Evolutionary conservation across 768 basidiomycete genomes (phyloP).

Genomic region (Amanita inopinata): DNA sequence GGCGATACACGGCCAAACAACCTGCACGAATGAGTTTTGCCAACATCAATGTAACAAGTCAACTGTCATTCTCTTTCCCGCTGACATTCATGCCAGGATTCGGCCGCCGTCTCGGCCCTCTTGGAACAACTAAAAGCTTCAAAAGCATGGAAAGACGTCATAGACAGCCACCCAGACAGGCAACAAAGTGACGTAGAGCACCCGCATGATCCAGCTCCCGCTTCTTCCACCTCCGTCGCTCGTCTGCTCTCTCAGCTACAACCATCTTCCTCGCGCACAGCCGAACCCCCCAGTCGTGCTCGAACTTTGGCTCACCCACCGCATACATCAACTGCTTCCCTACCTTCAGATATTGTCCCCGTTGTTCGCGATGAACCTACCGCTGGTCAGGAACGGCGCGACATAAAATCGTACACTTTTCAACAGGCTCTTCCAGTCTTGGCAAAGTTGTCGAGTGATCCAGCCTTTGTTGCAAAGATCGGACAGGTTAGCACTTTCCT

Average conservation of each 20-base stretch:
- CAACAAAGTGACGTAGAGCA: conserved; percentile 10
- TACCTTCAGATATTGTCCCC: background rate
- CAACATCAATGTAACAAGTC: conserved; percentile 44
- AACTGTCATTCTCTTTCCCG: conserved; percentile 8
- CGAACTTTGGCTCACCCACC: background rate
- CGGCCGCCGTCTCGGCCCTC: conserved; percentile 55
- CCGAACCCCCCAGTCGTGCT: no score
- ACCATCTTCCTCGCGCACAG: background rate
- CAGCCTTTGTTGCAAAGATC: conserved; percentile 38
- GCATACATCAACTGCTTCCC: background rate
- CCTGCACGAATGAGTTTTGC: conserved; percentile 38
- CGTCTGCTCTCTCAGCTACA: conserved; percentile 55
- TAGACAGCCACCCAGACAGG: background rate
- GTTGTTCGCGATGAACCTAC: background rate
- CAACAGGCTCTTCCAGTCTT: conserved; percentile 62
- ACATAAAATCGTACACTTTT: conserved; percentile 45
- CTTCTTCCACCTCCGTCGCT: conserved; percentile 34
- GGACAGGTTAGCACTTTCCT: conserved; percentile 30
- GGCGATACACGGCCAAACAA: no score
- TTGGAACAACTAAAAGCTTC: conserved; percentile 62
- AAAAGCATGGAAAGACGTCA: conserved; percentile 52
- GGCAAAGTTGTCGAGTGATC: conserved; percentile 48
- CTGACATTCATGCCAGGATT: conserved; percentile 36
- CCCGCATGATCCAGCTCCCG: conserved; percentile 6
- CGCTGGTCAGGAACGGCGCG: conserved; percentile 17